Base-by-base conservation (phyloP, 345 rosid genomes). In the Eucalyptus sp. region DNA sequence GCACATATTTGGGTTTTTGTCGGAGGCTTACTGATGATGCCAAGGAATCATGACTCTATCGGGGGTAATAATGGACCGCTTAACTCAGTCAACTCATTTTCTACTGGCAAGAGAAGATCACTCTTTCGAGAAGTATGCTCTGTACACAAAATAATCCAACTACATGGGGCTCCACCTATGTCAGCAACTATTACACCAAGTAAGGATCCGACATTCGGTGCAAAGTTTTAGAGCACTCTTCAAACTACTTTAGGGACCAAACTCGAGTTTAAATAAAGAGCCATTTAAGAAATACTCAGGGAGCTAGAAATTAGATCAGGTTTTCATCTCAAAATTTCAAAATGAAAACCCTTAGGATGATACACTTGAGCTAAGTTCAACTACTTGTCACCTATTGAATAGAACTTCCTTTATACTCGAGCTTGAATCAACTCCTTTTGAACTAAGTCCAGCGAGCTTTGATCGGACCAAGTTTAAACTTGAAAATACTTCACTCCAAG, bases 1-100 rank as follows among this genome's bases (percentile, higher is more conserved):
- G 71, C 9, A 0, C 33, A 29, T 14, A 14, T 7, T n/a, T 64
- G 76, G 20, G 76, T n/a, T 64, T 64, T 2, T 0, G 3, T n/a
- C 18, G 0, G 0, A 64, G 76, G 76, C 76, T 64, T 62, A 76
- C 83, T 37, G 27, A 76, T 20, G 83, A 20, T 76, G 48, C 83
- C 29, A 20, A 76, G 13, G 83, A 76, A 1, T 37, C 46, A 76
- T 76, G 48, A 71, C 46, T 18, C 27, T 76, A 5, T 18, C 0
- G 6, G 7, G 48, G 83, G 13, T 10, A 37, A 76, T 76, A 37
- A 37, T 76, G 48, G 48, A 41, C 27, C 0, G 1, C 83, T 76
- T 76, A 76, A 37, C 48, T 76, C 24, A 37, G 8, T 76, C 83
- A 76, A 71, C 81, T 37, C 25, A 33, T 71, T 18, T 17, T 71